Evolutionary conservation across 306 rosid genomes (phyloP).

Genomic region (Dalbergia cultrata): DNA sequence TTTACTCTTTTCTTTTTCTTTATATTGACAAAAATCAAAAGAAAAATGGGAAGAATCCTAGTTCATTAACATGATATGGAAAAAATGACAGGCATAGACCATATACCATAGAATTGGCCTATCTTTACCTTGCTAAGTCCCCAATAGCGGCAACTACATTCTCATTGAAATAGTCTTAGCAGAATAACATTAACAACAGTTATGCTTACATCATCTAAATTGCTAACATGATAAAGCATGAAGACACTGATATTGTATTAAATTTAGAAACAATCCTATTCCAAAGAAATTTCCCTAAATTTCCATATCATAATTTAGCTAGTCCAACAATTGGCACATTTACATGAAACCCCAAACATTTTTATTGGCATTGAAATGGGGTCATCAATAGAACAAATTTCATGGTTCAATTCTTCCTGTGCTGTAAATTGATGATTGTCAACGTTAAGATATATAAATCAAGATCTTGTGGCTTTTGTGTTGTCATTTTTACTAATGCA

Average conservation of each 20-base stretch:
- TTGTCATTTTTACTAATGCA: too few relatives aligned
- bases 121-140: not conserved
- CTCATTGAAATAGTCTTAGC: not conserved
- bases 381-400: slow-evolving; percentile 45
- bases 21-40: not conserved
- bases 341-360: slow-evolving; percentile 58
- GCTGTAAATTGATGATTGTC: slow-evolving; percentile 36
- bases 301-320: slow-evolving; percentile 39
- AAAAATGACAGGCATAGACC: not conserved
- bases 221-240: not conserved
- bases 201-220: too few relatives aligned
- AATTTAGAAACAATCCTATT: slow-evolving; percentile 30
- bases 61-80: not conserved
- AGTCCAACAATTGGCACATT: slow-evolving; percentile 52
- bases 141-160: not conserved
- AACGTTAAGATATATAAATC: slow-evolving; percentile 19
- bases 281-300: slow-evolving; percentile 29
- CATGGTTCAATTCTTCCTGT: slow-evolving; percentile 48
- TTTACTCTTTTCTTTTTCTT: too few relatives aligned
- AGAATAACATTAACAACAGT: not conserved
- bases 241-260: slow-evolving; percentile 35
- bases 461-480: too few relatives aligned
- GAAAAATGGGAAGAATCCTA: not conserved
- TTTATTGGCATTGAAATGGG: slow-evolving; percentile 48
- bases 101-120: too few relatives aligned